Conservation (phyloP, 345 rosid species). For the Atalantia buxifolia region DNA sequence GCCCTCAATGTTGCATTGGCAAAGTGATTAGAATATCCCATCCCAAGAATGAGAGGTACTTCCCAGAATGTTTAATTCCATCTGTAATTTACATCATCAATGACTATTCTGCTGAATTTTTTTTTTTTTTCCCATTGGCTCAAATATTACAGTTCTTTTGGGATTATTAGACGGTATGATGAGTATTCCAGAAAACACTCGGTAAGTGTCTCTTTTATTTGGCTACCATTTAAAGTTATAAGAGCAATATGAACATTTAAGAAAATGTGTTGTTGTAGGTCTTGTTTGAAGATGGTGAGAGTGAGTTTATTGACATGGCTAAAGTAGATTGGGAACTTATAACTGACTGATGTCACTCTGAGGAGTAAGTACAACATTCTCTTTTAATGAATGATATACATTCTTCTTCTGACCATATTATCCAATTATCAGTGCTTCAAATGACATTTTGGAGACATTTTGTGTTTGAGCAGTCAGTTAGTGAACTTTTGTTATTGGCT, state of each 20-base stretch:
- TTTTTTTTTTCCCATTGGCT: not conserved
- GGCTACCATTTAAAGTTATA: not conserved
- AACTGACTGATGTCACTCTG: conserved; percentile 27
- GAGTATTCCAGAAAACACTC: conserved; percentile 54
- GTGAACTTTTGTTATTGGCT: not conserved
- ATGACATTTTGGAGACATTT: not conserved
- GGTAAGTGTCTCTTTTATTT: conserved; percentile 39
- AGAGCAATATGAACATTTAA: not conserved
- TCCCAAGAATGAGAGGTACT: conserved; percentile 49
- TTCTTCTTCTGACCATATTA: not conserved
- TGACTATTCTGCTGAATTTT: not conserved
- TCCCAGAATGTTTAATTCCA: not conserved
- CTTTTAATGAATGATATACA: not conserved
- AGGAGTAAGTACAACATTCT: conserved; percentile 9
- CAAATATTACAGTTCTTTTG: conserved; percentile 52
- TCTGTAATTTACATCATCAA: not conserved
- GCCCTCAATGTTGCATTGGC: conserved; percentile 60
- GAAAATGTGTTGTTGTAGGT: conserved; percentile 39
- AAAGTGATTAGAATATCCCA: conserved; percentile 53
- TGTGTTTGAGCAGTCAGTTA: not conserved
- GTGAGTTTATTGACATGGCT: conserved; percentile 60
- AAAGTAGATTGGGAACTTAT: conserved; percentile 65
- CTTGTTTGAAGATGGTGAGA: conserved; percentile 71
- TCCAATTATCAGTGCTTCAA: not conserved
- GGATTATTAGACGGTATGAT: conserved; percentile 63